Evolutionary conservation across 164 flowering plant genomes (phyloP), one percentile per base, ranked within the genome.

Genomic region (Saururus chinensis): DNA sequence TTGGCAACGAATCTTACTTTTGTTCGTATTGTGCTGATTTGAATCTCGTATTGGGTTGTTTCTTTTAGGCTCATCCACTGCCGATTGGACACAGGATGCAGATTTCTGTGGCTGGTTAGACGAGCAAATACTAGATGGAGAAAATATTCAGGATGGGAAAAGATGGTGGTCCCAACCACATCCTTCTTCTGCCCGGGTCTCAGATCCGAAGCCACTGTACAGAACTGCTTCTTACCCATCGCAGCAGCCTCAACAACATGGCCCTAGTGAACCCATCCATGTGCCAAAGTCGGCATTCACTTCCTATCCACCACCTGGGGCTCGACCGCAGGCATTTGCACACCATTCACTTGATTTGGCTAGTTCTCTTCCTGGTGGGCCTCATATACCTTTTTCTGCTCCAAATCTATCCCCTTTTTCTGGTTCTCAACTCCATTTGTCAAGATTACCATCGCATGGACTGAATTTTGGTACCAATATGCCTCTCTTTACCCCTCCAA

Each of bases 161-260:
- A 73, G 86, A 67, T 88, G 95, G 95, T 82, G 89, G 20, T 82
- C 95, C 40, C 88, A 84, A 66, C 89, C 89, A 14, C 83, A 79
- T 53, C 51, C 70, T 57, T 68, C 80, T 48, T 71, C 84, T 53
- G 67, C 62, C 42, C 74, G 45, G 40, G 58, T 68, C 54, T 48
- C 66, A 13, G 92, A 85, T 42, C 51, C 82, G 57, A 82, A 84
- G 61, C 74, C 83, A 42, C 62, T 89, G 80, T 74, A 85, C 78
- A 87, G 98, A 77, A 78, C 98, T 57, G 80, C 98, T 11, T 81
- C 98, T 25, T 85, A 85, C 69, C 98, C 98, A 58, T 84, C 77
- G 45, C 79, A 71, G 69, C 82, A 67, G 21, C 82, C 45, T 35
- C 79, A 68, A 54, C 78, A 69, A 17, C 81, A 77, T 63, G 76